Evolutionary conservation across 345 rosid species (phyloP).

Genomic region (Hibiscus mutabilis): DNA sequence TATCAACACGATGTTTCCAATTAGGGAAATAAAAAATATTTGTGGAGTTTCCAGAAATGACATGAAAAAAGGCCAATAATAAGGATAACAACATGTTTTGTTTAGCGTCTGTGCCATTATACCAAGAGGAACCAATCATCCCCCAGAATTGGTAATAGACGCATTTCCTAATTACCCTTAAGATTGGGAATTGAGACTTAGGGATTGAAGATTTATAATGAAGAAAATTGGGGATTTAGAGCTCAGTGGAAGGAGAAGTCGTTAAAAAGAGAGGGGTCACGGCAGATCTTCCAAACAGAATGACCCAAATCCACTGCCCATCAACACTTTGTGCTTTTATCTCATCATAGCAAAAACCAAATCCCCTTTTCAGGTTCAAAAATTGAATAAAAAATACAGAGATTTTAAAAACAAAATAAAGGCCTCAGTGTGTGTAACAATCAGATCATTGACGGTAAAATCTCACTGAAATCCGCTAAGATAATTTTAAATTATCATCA

Average conservation of each 20-base stretch:
- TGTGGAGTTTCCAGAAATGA: conserved; percentile 75
- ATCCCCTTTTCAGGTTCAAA: background rate
- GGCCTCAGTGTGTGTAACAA: conserved; percentile 99
- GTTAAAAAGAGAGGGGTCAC: conserved; percentile 63
- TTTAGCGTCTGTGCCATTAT: conserved; percentile 95
- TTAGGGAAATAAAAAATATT: too few relatives aligned
- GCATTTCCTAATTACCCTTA: conserved; percentile 18
- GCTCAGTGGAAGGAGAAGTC: conserved; percentile 99
- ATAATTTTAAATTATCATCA: conserved; percentile 61
- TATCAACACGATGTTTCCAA: too few relatives aligned
- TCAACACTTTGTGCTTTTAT: conserved; percentile 50
- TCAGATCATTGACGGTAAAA: conserved; percentile 67
- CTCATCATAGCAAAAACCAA: conserved; percentile 59
- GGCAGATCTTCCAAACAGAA: conserved; percentile 29
- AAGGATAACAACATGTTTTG: conserved; percentile 65
- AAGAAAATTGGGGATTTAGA: background rate
- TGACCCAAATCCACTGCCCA: conserved; percentile 68
- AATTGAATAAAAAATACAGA: too few relatives aligned
- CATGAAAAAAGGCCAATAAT: conserved; percentile 32
- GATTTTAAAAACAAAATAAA: background rate
- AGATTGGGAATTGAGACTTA: background rate
- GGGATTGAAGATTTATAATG: too few relatives aligned
- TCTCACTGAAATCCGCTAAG: conserved; percentile 99
- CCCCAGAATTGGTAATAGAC: conserved; percentile 95
- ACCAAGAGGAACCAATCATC: conserved; percentile 60